Conservation (phyloP, 805 yeast genomes). For the Spathaspora boniae region DNA sequence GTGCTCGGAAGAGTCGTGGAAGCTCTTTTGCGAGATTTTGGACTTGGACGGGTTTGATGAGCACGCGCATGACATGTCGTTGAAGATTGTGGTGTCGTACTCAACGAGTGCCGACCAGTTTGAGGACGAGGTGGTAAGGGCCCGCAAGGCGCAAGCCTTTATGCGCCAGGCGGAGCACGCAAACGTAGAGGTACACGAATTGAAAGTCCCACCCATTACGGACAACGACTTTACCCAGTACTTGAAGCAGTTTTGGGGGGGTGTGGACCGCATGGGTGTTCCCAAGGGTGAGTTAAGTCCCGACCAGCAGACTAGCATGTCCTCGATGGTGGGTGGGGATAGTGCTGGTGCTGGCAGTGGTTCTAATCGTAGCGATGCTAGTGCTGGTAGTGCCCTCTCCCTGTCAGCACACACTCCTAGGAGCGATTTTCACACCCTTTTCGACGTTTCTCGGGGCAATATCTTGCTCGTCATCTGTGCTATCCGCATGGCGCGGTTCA, state of each 20-base stretch:
- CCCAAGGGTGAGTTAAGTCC: slow-evolving; percentile 2
- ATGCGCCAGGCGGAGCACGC: slow-evolving; percentile 1
- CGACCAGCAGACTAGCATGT: slow-evolving; percentile 7
- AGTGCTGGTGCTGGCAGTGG: slow-evolving; percentile 4
- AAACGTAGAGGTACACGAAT: not conserved
- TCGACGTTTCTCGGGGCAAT: slow-evolving; percentile 4
- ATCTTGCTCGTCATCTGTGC: slow-evolving; percentile 3
- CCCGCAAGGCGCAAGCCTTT: slow-evolving; percentile 1
- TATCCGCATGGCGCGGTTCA: slow-evolving; percentile 6
- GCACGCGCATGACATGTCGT: slow-evolving; percentile 10
- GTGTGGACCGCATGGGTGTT: too few relatives aligned
- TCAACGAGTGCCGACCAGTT: slow-evolving; percentile 7
- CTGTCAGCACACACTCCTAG: too few relatives aligned
- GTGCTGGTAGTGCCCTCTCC: too few relatives aligned
- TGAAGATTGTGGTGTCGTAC: slow-evolving; percentile 5
- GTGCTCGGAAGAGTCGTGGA: slow-evolving; percentile 33
- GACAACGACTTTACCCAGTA: too few relatives aligned
- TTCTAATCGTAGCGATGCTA: not conserved
- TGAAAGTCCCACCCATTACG: slow-evolving; percentile 3
- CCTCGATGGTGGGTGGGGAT: slow-evolving; percentile 5
- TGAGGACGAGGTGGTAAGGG: slow-evolving; percentile 2
- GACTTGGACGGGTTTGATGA: slow-evolving; percentile 22
- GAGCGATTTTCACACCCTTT: too few relatives aligned
- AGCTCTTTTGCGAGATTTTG: slow-evolving; percentile 19
- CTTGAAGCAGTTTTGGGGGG: too few relatives aligned